Conservation (phyloP, 1,284 basidiomycete species). For the Marasmius fiardii region DNA sequence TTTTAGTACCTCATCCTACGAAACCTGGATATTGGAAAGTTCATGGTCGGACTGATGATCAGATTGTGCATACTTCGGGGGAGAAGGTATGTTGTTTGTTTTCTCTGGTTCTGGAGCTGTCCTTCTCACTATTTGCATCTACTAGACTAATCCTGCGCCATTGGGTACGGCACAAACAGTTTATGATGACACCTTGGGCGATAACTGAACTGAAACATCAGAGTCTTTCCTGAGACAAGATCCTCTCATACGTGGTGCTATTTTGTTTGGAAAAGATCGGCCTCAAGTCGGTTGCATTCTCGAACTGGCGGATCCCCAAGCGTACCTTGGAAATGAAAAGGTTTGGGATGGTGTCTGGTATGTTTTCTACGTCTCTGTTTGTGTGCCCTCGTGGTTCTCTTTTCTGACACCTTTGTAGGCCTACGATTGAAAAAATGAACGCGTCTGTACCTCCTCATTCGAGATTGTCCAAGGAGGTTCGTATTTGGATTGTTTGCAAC, state of each 20-base stretch:
- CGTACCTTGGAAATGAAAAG: too few relatives aligned
- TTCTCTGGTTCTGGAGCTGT: not conserved
- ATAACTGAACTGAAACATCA: conserved; percentile 4
- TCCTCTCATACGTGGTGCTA: conserved; percentile 18
- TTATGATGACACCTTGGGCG: not conserved
- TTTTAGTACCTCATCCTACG: conserved; percentile 42
- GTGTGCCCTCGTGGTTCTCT: too few relatives aligned
- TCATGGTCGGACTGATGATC: conserved; percentile 47
- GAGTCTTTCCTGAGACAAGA: conserved; percentile 24
- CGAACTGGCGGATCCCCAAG: conserved; percentile 21
- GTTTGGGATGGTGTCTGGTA: too few relatives aligned
- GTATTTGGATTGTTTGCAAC: too few relatives aligned
- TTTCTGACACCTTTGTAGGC: too few relatives aligned
- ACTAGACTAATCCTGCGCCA: conserved; percentile 36
- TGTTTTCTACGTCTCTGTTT: too few relatives aligned
- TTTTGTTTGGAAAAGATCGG: conserved; percentile 30
- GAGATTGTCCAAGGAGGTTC: too few relatives aligned
- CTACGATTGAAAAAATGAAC: too few relatives aligned
- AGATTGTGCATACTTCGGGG: conserved; percentile 48
- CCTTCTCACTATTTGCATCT: conserved; percentile 17
- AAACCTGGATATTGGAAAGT: conserved; percentile 40
- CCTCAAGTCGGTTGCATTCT: conserved; percentile 31
- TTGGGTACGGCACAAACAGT: conserved; percentile 26
- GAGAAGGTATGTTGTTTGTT: conserved; percentile 38
- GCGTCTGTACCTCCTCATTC: too few relatives aligned